These are phyloP conservation scores for Climacium dendroides DNA, from an alignment of 225 moss, liverwort and hornwort genomes.

Conservation along the genomic window DNA sequence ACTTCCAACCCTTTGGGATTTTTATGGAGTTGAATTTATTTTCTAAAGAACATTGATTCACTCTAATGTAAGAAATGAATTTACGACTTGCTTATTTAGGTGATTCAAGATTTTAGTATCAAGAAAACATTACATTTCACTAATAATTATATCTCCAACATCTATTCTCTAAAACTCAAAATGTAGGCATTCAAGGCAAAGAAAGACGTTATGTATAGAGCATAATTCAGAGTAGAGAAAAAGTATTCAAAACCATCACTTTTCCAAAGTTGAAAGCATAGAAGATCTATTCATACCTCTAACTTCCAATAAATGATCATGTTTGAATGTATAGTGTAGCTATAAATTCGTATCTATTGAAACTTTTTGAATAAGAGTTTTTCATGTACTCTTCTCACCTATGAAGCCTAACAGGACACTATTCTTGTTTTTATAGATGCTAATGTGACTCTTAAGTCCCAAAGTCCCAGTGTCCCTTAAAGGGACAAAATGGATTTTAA, in stretches of 20 bases:
- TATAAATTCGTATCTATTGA: rapidly evolving
- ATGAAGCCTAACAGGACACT: no score
- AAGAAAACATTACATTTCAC: background rate
- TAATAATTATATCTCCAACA: no score
- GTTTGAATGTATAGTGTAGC: background rate
- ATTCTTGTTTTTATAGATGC: no score
- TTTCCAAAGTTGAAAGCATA: background rate
- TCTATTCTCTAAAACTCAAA: no score
- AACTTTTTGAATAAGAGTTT: background rate
- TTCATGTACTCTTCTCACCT: background rate
- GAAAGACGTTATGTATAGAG: background rate
- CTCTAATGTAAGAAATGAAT: background rate
- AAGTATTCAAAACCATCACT: background rate
- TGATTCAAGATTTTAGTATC: background rate
- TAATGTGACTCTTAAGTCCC: no score
- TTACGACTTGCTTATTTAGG: background rate
- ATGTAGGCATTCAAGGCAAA: background rate
- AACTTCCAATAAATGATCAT: background rate
- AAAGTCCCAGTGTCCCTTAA: no score
- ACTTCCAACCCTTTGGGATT: no score
- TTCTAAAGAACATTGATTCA: background rate
- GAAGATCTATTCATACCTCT: no score
- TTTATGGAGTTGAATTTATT: no score
- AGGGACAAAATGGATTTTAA: no score
- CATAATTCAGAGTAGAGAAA: rapidly evolving